These are phyloP conservation scores for Aspergillus homomorphus DNA, from an alignment of 495 filamentous ascomycete genomes.

Conservation along the genomic window DNA sequence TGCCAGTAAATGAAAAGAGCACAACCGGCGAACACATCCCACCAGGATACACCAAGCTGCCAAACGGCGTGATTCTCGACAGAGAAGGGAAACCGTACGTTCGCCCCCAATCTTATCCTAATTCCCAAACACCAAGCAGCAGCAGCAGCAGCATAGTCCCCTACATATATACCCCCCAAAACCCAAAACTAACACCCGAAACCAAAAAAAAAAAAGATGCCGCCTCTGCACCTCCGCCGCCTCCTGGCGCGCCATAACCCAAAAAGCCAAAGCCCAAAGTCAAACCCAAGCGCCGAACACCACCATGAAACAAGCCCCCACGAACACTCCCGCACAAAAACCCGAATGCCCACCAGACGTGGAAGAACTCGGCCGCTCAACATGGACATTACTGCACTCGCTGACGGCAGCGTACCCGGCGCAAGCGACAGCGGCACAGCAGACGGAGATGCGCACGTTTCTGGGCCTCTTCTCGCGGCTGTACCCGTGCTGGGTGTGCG, in stretches of 20 bases:
- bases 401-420: slow-evolving; percentile 84
- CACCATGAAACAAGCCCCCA: slow-evolving; percentile 15
- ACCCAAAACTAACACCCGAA: background rate
- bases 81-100: slow-evolving; percentile 96
- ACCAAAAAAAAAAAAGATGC: slow-evolving; percentile 56
- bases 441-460: slow-evolving; percentile 74
- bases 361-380: slow-evolving; percentile 74
- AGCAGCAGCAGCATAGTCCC: background rate
- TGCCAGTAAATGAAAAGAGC: slow-evolving; percentile 19
- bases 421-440: slow-evolving; percentile 59
- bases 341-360: slow-evolving; percentile 58
- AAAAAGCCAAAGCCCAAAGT: slow-evolving; percentile 44
- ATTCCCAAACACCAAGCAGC: background rate
- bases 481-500: slow-evolving; percentile 95
- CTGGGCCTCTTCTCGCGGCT: slow-evolving; percentile 73
- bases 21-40: background rate
- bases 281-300: slow-evolving; percentile 16
- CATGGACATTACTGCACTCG: slow-evolving; percentile 92
- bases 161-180: background rate
- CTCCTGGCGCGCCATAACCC: slow-evolving; percentile 67
- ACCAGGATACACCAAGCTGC: slow-evolving; percentile 34
- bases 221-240: slow-evolving; percentile 78
- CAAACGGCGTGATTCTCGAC: slow-evolving; percentile 81
- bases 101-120: too few relatives aligned
- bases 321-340: slow-evolving; percentile 17